Evolutionary conservation across 345 rosid genomes (phyloP), one percentile per base, ranked within the genome.

Genomic region (Salix purpurea): DNA sequence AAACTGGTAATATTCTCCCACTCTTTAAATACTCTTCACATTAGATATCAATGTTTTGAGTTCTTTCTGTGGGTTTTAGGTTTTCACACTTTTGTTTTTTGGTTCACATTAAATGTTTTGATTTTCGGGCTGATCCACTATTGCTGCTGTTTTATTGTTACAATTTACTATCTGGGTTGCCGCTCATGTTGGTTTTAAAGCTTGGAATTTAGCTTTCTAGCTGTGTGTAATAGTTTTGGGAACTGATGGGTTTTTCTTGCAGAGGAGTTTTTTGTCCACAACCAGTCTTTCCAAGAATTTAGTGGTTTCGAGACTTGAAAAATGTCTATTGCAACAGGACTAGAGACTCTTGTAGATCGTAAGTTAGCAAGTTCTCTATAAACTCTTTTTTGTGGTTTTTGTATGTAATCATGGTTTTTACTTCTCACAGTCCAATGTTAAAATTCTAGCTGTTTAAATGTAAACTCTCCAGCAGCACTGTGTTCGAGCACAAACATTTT

Each of bases 261-360:
- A 68, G 71, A 68, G 18, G 10, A 11, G 40, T 40, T 21, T 15
- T 7, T 40, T 67, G 28, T 36, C n/a, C 46, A 26, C 42, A 39
- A 11, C 30, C 71, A 40, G 12, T 39, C 52, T 67, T 5, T n/a
- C 71, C 5, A 37, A 40, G 52, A 19, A 70, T 3, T 15, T 37
- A 50, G 73, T 14, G 15, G 40, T 10, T 70, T 18, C 36, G 12
- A 12, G 39, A 32, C 42, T 52, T 71, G 74, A 13, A 50, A 68
- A 18, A 94, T 94, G 97, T 84, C 95, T 36, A 70, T 82, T 64
- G 87, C 91, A 50, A 92, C 82, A 24, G 97, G 94, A 66, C 92
- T 94, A 9, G 97, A 94, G 73, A 84, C 95, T 70, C 91, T 94
- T 66, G 97, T 92, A 0, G 95, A 94, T 70, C 95, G 95, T 91